Evolutionary conservation across 768 basidiomycete species (phyloP).

Genomic region (Panaeolus cyanescens): DNA sequence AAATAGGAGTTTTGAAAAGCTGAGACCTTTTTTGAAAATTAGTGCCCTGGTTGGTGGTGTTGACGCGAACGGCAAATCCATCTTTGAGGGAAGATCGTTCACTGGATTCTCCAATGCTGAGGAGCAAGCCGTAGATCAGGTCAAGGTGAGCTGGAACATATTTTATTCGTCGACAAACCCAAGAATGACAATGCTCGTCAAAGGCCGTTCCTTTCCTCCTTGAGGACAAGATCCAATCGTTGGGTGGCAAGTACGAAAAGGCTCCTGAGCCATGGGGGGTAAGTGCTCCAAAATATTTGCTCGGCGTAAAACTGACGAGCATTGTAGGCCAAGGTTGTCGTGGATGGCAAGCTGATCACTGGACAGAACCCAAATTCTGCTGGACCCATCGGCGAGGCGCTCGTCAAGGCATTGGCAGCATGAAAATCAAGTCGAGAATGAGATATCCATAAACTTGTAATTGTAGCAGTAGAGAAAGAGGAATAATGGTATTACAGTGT

Average conservation of each 20-base stretch:
- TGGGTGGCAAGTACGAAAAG: conserved; percentile 71
- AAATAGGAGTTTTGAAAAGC: neutral
- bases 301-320: neutral
- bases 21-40: neutral
- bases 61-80: conserved; percentile 59
- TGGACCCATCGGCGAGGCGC: conserved; percentile 51
- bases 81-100: conserved; percentile 56
- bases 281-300: conserved; percentile 25
- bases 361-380: conserved; percentile 70
- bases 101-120: conserved; percentile 78
- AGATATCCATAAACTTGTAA: conserved; percentile 10
- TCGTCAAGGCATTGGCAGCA: conserved; percentile 49
- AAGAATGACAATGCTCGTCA: neutral
- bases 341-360: conserved; percentile 61
- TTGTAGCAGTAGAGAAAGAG: conserved; percentile 9
- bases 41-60: conserved; percentile 63
- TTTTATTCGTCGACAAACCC: neutral
- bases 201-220: conserved; percentile 72
- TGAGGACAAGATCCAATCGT: conserved; percentile 60
- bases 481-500: conserved; percentile 19
- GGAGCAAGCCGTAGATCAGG: conserved; percentile 49
- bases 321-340: conserved; percentile 49
- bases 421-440: conserved; percentile 5
- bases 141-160: conserved; percentile 36
- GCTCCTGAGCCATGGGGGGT: conserved; percentile 58